These are phyloP conservation scores for Termitomyces sp. DNA, from an alignment of 768 basidiomycete genomes.

Conservation along the genomic window DNA sequence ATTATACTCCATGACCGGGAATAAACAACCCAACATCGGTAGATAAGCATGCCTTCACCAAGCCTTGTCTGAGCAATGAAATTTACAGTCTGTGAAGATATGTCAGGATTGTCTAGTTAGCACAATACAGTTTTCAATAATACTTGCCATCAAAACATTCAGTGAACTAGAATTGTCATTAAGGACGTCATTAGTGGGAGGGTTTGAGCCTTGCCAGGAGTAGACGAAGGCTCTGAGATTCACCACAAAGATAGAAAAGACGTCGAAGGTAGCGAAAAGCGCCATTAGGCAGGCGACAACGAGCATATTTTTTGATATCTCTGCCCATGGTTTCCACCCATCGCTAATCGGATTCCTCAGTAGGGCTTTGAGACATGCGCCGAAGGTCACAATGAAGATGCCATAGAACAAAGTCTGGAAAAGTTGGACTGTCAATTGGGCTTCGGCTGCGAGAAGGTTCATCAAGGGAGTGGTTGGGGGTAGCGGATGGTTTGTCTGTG, in stretches of 20 bases:
- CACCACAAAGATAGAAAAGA: background rate
- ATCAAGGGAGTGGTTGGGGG: background rate
- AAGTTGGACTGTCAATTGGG: background rate
- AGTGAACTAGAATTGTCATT: background rate
- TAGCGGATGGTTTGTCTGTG: too few relatives aligned
- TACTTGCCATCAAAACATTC: background rate
- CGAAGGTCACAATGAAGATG: background rate
- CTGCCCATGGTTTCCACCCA: background rate
- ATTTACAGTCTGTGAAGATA: too few relatives aligned
- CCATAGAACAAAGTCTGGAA: background rate
- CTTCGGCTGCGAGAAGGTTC: background rate
- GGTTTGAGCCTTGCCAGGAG: background rate
- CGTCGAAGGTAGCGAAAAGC: background rate
- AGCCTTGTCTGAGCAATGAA: too few relatives aligned
- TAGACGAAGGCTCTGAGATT: background rate
- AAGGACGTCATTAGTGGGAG: background rate
- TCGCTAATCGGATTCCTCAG: background rate
- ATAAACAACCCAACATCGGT: background rate
- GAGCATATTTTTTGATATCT: background rate
- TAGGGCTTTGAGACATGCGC: background rate
- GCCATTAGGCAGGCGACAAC: background rate
- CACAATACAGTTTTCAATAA: background rate
- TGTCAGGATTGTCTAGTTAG: too few relatives aligned
- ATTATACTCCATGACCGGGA: background rate
- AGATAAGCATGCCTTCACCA: background rate